A percentile compares a stretch with the other conserved stretches of the same genome.
Conservation (phyloP, 1,139 yeast genomes). For the Pichia kudriavzevii region DNA sequence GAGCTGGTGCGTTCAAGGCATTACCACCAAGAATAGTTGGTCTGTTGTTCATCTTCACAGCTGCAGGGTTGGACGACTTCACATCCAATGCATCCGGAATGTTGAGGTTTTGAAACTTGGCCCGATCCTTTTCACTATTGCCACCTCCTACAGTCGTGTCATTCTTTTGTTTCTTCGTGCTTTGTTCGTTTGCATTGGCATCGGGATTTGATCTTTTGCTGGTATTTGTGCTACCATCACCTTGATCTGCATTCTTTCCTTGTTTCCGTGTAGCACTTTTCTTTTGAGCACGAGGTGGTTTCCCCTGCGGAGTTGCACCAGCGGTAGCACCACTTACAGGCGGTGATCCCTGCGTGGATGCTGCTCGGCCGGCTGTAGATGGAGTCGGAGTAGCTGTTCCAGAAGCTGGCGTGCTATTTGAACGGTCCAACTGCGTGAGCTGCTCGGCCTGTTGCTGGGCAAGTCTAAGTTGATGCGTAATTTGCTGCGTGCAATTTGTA, state of each 20-base stretch:
- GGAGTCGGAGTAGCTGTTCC: not conserved
- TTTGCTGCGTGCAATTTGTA: constrained; percentile 25
- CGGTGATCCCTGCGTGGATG: constrained; percentile 3
- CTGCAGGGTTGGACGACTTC: constrained; percentile 54
- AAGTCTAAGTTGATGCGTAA: constrained; percentile 22
- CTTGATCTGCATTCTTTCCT: too few relatives aligned
- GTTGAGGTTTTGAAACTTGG: constrained; percentile 65
- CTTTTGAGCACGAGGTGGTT: too few relatives aligned
- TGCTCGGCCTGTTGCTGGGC: constrained; percentile 20
- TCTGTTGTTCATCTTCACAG: constrained; percentile 51
- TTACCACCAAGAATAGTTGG: constrained; percentile 87
- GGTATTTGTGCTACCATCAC: too few relatives aligned
- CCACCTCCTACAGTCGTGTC: too few relatives aligned
- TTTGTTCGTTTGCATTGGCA: too few relatives aligned
- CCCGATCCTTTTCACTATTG: too few relatives aligned
- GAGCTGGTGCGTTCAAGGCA: constrained; percentile 58
- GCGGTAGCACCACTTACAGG: constrained; percentile 5
- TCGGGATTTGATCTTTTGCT: too few relatives aligned
- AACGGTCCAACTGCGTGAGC: constrained; percentile 4
- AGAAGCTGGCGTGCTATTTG: constrained; percentile 1
- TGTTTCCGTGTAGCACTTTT: too few relatives aligned
- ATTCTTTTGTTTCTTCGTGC: too few relatives aligned
- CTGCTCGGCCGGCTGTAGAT: not conserved
- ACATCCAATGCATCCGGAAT: constrained; percentile 64
- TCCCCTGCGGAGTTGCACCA: constrained; percentile 4